phyloP scores from a whole-genome alignment of 805 yeast genomes.

The Jamesozyma hellenica region DNA sequence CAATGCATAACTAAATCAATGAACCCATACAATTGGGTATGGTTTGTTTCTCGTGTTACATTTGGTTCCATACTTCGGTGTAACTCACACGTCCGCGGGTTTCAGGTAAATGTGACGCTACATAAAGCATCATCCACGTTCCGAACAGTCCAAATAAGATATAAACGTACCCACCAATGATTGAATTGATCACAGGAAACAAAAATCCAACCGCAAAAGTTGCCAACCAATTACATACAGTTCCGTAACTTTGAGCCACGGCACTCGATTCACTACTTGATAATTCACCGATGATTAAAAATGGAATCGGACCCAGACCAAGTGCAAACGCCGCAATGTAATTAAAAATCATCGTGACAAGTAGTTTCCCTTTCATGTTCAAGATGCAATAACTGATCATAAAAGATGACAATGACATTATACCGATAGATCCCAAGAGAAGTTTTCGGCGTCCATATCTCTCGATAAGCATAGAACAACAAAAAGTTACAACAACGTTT shows the following conservation, averaged over 20 bases:
- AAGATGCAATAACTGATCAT: constrained; percentile 60
- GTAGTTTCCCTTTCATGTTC: constrained; percentile 34
- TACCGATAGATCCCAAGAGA: constrained; percentile 49
- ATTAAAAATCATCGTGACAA: constrained; percentile 54
- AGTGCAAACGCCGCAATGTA: constrained; percentile 82
- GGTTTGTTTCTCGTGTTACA: too few species aligned
- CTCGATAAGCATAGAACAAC: constrained; percentile 70
- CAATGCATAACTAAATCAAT: too few species aligned
- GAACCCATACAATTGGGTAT: too few species aligned
- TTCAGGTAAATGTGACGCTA: constrained; percentile 29
- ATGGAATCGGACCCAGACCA: constrained; percentile 95
- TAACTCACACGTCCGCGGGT: constrained; percentile 16
- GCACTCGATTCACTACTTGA: constrained; percentile 65
- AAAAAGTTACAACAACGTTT: constrained; percentile 64
- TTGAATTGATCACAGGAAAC: constrained; percentile 62
- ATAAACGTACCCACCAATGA: constrained; percentile 72
- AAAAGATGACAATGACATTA: constrained; percentile 59
- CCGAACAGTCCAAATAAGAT: constrained; percentile 57
- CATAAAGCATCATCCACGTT: constrained; percentile 32
- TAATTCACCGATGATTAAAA: constrained; percentile 78
- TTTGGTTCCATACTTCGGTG: constrained; percentile 13
- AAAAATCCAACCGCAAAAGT: constrained; percentile 72
- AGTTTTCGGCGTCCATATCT: constrained; percentile 64
- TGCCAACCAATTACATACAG: constrained; percentile 82
- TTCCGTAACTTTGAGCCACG: constrained; percentile 87